These are phyloP conservation scores for Trichoderma aggressivum DNA, from an alignment of 2,329 filamentous ascomycete species.

Conservation along the genomic window DNA sequence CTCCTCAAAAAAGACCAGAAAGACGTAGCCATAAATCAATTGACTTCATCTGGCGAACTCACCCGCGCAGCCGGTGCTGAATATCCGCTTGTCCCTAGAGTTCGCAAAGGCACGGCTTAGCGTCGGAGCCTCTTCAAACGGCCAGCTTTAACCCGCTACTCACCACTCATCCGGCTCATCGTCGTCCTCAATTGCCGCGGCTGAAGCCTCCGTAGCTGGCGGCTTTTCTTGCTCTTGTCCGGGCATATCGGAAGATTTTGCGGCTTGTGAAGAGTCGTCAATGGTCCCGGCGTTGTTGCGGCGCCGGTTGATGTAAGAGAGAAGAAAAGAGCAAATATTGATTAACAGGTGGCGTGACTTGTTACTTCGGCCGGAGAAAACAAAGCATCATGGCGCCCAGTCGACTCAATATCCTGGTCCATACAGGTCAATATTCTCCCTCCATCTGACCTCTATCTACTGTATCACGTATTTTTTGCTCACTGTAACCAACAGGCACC, in stretches of 20 bases:
- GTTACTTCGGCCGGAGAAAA: neutral
- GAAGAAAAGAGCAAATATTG: slow-evolving; percentile 13
- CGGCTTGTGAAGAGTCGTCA: neutral
- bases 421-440: slow-evolving; percentile 62
- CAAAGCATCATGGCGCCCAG: slow-evolving; percentile 55
- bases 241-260: slow-evolving; percentile 7
- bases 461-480: neutral
- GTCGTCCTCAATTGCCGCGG: slow-evolving; percentile 46
- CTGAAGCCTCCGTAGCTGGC: slow-evolving; percentile 27
- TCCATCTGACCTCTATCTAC: neutral
- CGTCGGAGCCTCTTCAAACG: slow-evolving; percentile 26
- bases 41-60: slow-evolving; percentile 26
- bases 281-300: slow-evolving; percentile 14
- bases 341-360: slow-evolving; percentile 3
- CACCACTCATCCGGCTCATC: slow-evolving; percentile 97
- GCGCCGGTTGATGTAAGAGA: slow-evolving; percentile 15
- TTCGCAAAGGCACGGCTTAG: slow-evolving; percentile 21
- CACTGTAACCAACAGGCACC: slow-evolving; percentile 53
- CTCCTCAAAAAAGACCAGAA: neutral
- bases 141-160: slow-evolving; percentile 29
- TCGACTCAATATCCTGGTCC: slow-evolving; percentile 88
- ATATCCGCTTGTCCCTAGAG: slow-evolving; percentile 91
- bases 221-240: slow-evolving; percentile 12
- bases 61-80: slow-evolving; percentile 93
- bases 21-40: neutral